Evolutionary conservation across 1,284 basidiomycete species (phyloP), one percentile per base, ranked within the genome.

Genomic region (Cutaneotrichosporon mucoides): DNA sequence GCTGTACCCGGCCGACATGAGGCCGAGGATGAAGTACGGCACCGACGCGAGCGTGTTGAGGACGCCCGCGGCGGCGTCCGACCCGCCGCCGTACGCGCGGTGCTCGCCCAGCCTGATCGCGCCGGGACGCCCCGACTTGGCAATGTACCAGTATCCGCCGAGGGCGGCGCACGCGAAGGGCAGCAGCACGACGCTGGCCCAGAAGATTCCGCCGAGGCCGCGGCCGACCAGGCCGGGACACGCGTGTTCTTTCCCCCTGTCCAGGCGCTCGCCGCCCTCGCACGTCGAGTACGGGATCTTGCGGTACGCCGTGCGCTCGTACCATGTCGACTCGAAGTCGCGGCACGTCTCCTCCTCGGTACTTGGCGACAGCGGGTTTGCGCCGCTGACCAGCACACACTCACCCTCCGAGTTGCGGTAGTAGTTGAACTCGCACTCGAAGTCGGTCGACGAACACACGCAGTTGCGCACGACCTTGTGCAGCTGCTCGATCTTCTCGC

Each of bases 371-470:
- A 67, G 38, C 0, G 90, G 81, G 6, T 78, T 75, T 0, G 85
- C 87, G 12, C 88, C 90, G 3, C 84, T 76, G 1, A 86, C 84
- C 13, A 92, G 83, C 0, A 89, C 87, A 70, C 93, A 96, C 46
- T 87, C 79, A 56, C 85, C 88, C 5, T 81, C 79, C 0, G 73
- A 75, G 65, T 92, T 83, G 63, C 87, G 86, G 60, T 84, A 81
- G 71, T 92, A 81, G 75, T 96, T 96, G 82, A 92, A 97, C 80
- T 96, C 93, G 70, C 93, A 97, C 80, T 97, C 93, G 75, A 96
- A 97, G 79, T 97, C 93, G 0, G 82, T 79, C 9, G 76, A 68
- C 0, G 79, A 79, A 68, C 93, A 97, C 2, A 83, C 77, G 72
- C 93, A 97, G 63, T 88, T 87, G 56, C 83, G 79, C 35, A 87